Base-by-base conservation (phyloP, 1,284 basidiomycete species). In the Trichosporon coremiiforme region DNA sequence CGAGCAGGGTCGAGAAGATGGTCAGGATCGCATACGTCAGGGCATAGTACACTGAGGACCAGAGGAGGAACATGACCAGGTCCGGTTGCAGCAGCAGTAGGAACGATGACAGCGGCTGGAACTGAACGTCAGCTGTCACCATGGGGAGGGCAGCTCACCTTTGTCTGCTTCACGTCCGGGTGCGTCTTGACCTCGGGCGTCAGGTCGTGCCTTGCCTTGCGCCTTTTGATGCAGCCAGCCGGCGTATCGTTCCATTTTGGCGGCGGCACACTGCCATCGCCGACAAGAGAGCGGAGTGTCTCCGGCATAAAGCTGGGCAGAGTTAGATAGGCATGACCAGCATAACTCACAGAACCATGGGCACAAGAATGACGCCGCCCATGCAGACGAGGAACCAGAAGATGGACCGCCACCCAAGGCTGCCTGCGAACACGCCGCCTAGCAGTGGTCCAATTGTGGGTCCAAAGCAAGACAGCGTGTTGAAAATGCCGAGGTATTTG, bases 11-110 rank as follows among this genome's bases (percentile, higher is more conserved):
- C 0, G 78, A 79, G 70, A 78, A 79, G 25, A 78, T 74, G 1
- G 79, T 80, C 75, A 81, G 67, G 8, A 80, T 73, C 17, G 73
- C 76, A 69, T 81, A 81, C 71, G 74, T 79, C 36, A 74, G 66
- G 2, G 77, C 75, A 65, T 82, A 82, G 66, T 78, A 76, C 2
- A 79, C 47, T 1, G 76, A 77, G 15, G 77, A 69, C 71, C 74
- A 79, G 25, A 76, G 36, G 63, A 82, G 75, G 57, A 80, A 69
- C 53, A 79, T 64, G 8, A 74, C 67, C 17, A 82, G 64, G 33
- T 80, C 80, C 7, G 79, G 79, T 60, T 77, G 70, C 3, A 78
- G 64, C 1, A 80, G 70, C 15, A 82, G 70, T 38, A 71, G 25
- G 66, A 80, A 78, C 1, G 77, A 77, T 1, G 70, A 71, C 41